A percentile compares a stretch with the other conserved stretches of the same genome.
These are phyloP conservation scores for Coemansia reversa DNA, from an alignment of 192 early-diverging fungal species.

Conservation along the genomic window DNA sequence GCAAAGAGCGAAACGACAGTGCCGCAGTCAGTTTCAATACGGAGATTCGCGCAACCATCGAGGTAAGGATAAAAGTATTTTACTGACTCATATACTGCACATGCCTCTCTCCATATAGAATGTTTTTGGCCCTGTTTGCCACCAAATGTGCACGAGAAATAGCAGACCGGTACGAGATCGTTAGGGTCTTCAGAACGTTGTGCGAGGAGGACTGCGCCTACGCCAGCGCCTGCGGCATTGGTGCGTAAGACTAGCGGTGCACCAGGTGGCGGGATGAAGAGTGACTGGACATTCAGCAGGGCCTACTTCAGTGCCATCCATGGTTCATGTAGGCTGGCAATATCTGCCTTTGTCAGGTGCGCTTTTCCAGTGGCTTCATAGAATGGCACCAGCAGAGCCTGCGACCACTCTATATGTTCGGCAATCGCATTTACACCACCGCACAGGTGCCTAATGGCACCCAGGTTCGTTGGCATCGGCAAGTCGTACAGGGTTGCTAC, in stretches of 20 bases:
- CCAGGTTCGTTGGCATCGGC: not conserved
- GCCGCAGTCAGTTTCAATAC: constrained; percentile 27
- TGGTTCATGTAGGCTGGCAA: too few relatives aligned
- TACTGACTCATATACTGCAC: constrained; percentile 12
- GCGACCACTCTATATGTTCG: constrained; percentile 19
- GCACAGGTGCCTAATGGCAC: constrained; percentile 8
- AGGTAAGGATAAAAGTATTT: constrained; percentile 31
- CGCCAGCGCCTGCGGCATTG: too few relatives aligned
- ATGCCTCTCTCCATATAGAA: constrained; percentile 24
- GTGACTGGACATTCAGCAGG: too few relatives aligned
- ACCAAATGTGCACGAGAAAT: constrained; percentile 19
- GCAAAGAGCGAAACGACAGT: constrained; percentile 9
- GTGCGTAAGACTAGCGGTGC: too few relatives aligned
- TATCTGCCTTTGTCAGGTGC: too few relatives aligned
- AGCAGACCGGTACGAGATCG: constrained; percentile 20
- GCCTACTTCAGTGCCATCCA: too few relatives aligned
- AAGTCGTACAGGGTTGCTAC: too few relatives aligned
- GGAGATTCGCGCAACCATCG: constrained; percentile 19
- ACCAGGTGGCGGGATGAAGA: too few relatives aligned
- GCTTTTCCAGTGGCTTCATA: too few relatives aligned
- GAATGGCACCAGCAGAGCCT: constrained; percentile 24
- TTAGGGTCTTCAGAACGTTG: constrained; percentile 9
- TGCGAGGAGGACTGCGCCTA: not conserved
- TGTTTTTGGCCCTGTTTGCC: not conserved
- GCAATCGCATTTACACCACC: constrained; percentile 25